These are phyloP conservation scores for Plicaturopsis crispa DNA, from an alignment of 768 basidiomycete genomes.

Conservation along the genomic window DNA sequence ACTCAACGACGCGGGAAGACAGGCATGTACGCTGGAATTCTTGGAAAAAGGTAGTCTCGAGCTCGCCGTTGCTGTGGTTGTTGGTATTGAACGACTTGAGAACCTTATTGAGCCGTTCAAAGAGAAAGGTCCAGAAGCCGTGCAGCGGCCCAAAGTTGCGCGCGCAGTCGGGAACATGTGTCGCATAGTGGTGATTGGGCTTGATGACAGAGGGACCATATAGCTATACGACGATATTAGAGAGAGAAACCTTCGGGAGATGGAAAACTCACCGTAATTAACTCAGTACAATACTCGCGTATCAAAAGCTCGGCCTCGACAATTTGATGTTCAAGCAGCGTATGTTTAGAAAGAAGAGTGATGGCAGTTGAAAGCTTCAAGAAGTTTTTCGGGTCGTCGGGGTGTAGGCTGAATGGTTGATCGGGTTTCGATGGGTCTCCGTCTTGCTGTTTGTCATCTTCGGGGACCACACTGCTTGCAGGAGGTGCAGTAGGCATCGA, in stretches of 20 bases:
- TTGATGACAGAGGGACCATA: slow-evolving; percentile 21
- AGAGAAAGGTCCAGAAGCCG: slow-evolving; percentile 29
- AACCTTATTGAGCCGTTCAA: slow-evolving; percentile 27
- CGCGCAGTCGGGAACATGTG: slow-evolving; percentile 18
- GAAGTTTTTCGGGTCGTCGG: slow-evolving; percentile 13
- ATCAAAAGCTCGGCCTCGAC: slow-evolving; percentile 10
- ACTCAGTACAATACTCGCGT: slow-evolving; percentile 13
- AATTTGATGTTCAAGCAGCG: slow-evolving; percentile 6
- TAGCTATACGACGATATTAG: too few relatives aligned
- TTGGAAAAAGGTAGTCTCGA: slow-evolving; percentile 19
- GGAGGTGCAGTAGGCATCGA: too few relatives aligned
- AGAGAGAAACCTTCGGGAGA: too few relatives aligned
- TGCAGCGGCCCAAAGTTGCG: slow-evolving; percentile 27
- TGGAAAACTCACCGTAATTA: slow-evolving; percentile 15
- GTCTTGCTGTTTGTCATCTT: too few relatives aligned
- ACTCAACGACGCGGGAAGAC: slow-evolving; percentile 8
- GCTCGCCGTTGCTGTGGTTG: slow-evolving; percentile 22
- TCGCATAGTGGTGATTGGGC: slow-evolving; percentile 30
- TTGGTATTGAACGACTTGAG: slow-evolving; percentile 26
- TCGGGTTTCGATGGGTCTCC: slow-evolving; percentile 3
- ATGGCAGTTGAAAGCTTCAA: slow-evolving; percentile 13
- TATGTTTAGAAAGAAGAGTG: slow-evolving; percentile 5
- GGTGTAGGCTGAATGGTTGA: slow-evolving; percentile 5
- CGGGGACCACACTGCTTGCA: too few relatives aligned
- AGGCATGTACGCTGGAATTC: slow-evolving; percentile 16